phyloP scores from a whole-genome alignment of 2,329 filamentous ascomycete species.

The Exophiala dermatitidis region DNA sequence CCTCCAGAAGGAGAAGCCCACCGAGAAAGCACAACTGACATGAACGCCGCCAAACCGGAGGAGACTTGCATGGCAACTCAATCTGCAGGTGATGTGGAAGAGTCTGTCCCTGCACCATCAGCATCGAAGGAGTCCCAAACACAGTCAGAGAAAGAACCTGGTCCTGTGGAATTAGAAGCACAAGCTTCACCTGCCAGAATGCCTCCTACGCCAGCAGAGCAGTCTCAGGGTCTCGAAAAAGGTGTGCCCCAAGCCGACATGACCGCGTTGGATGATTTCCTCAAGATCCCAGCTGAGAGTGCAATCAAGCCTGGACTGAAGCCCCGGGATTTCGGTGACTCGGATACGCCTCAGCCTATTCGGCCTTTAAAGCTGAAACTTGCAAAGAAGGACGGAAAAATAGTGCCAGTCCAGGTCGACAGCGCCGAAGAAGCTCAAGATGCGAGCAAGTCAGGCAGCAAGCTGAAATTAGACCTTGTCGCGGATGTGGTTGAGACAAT shows the following conservation, averaged over 20 bases:
- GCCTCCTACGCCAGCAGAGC: conserved; percentile 17
- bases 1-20: no score
- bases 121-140: background rate
- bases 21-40: background rate
- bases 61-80: conserved; percentile 2
- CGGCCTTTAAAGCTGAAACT: conserved; percentile 20
- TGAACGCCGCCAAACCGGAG: background rate
- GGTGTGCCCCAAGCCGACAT: conserved; percentile 12
- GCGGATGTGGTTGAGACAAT: conserved; percentile 22
- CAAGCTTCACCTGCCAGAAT: conserved; percentile 20
- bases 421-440: background rate
- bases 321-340: conserved; percentile 14
- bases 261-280: conserved; percentile 13
- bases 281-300: conserved; percentile 13
- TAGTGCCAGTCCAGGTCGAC: conserved; percentile 17
- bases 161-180: conserved; percentile 23
- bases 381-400: conserved; percentile 20
- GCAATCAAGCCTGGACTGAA: conserved; percentile 15
- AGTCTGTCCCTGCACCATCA: conserved; percentile 6
- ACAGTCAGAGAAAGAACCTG: conserved; percentile 3
- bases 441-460: background rate
- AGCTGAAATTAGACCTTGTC: conserved; percentile 14
- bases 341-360: conserved; percentile 7
- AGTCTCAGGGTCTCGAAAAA: conserved; percentile 6
- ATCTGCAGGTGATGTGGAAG: conserved; percentile 25